phyloP scores from a whole-genome alignment of 192 early-diverging fungal species.

The Mortierella antarctica region DNA sequence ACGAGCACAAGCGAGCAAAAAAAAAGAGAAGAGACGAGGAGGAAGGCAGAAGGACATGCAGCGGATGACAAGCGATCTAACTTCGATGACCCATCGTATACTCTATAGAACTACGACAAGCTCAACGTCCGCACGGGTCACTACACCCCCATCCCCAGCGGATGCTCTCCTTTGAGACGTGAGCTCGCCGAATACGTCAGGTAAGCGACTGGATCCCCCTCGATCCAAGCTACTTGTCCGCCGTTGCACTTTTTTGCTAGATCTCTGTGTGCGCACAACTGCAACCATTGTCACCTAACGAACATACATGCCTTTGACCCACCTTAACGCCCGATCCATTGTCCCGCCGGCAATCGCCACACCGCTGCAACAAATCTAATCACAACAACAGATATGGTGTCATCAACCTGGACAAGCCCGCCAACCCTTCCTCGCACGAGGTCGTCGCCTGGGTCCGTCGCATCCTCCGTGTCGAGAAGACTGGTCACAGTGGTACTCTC shows the following conservation, averaged over 20 bases:
- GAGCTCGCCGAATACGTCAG: conserved; percentile 89
- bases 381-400: conserved; percentile 84
- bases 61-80: not conserved
- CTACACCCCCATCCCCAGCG: conserved; percentile 97
- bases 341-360: not conserved
- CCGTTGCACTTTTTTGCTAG: not conserved
- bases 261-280: not conserved
- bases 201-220: conserved; percentile 22
- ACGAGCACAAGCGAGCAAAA: not conserved
- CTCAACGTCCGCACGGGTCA: conserved; percentile 96
- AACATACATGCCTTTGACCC: not conserved
- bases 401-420: conserved; percentile 99
- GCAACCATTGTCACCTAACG: not conserved
- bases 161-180: conserved; percentile 95
- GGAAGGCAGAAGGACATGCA: not conserved
- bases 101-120: conserved; percentile 90
- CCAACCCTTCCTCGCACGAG: conserved; percentile 99
- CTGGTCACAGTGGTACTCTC: conserved; percentile 97
- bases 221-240: not conserved
- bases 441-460: conserved; percentile 99
- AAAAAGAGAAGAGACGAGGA: not conserved
- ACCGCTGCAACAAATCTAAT: not conserved
- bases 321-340: not conserved
- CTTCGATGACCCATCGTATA: not conserved
- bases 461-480: conserved; percentile 97